phyloP scores from a whole-genome alignment of 2,329 filamentous ascomycete genomes.

The Dothidotthia symphoricarpi region DNA sequence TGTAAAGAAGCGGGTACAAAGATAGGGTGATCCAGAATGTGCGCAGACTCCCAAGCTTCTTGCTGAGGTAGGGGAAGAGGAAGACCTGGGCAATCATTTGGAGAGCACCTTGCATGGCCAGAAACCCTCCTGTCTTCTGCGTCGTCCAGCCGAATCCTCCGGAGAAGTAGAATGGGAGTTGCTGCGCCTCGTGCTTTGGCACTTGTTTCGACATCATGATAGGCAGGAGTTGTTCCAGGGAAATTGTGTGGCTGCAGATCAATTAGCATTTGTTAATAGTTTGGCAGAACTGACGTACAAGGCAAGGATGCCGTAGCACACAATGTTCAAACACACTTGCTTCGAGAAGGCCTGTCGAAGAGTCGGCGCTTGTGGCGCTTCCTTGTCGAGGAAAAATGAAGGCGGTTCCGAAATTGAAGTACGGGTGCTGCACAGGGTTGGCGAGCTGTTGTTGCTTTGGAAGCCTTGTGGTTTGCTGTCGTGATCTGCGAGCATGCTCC shows the following conservation, averaged over 20 bases:
- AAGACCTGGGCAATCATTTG: constrained; percentile 84
- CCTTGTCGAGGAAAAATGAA: constrained; percentile 38
- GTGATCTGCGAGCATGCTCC: constrained; percentile 57
- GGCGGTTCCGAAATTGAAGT: constrained; percentile 33
- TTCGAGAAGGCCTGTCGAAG: constrained; percentile 69
- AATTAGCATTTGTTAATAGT: constrained; percentile 15
- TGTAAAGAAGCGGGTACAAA: constrained; percentile 83
- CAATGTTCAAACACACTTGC: constrained; percentile 81
- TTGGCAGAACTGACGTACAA: constrained; percentile 66
- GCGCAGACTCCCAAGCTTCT: constrained; percentile 71
- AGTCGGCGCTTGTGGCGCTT: constrained; percentile 18
- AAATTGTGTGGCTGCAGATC: constrained; percentile 79
- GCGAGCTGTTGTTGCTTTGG: constrained; percentile 59
- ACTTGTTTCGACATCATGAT: constrained; percentile 78
- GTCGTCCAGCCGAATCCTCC: constrained; percentile 83
- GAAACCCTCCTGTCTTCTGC: constrained; percentile 80
- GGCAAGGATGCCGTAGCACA: constrained; percentile 87
- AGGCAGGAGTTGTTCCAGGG: constrained; percentile 89
- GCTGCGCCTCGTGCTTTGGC: constrained; percentile 47
- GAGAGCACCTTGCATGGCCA: constrained; percentile 84
- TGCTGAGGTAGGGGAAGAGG: constrained; percentile 75
- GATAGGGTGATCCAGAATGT: constrained; percentile 80
- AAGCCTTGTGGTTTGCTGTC: constrained; percentile 57
- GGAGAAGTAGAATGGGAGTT: constrained; percentile 82
- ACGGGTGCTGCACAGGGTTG: constrained; percentile 45